These are phyloP conservation scores for Geotrichum bryndzae DNA, from an alignment of 1,139 yeast genomes.

Conservation along the genomic window DNA sequence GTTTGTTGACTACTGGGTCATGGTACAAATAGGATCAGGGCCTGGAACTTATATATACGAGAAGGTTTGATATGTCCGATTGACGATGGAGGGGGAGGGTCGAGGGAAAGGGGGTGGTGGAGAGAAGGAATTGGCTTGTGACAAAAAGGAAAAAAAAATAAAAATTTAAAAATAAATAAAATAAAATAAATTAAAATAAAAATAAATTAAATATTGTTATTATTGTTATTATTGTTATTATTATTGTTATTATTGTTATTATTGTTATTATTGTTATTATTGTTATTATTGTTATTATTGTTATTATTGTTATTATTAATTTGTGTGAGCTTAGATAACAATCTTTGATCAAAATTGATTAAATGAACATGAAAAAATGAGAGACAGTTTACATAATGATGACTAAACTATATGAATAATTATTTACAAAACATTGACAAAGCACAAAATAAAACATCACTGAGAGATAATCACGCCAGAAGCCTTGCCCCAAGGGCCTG, in stretches of 20 bases:
- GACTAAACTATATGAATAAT: neutral
- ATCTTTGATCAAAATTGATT: too few species aligned
- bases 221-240: too few species aligned
- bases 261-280: too few species aligned
- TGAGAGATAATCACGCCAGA: neutral
- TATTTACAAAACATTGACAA: neutral
- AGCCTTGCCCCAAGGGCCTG: too few species aligned
- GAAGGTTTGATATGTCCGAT: neutral
- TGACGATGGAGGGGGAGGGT: neutral
- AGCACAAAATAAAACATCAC: neutral
- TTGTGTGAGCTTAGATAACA: too few species aligned
- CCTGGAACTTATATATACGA: neutral
- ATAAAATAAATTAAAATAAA: too few species aligned
- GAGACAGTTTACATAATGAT: neutral
- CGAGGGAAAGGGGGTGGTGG: neutral
- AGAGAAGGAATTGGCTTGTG: neutral
- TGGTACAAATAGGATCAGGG: neutral
- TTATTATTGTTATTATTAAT: too few species aligned
- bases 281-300: too few species aligned
- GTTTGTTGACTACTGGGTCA: too few species aligned
- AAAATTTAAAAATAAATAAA: neutral
- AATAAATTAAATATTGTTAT: too few species aligned
- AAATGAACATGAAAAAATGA: neutral
- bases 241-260: too few species aligned
- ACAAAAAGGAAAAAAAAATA: neutral